phyloP scores from a whole-genome alignment of 1,284 basidiomycete genomes.

The Ganoderma meredithae region DNA sequence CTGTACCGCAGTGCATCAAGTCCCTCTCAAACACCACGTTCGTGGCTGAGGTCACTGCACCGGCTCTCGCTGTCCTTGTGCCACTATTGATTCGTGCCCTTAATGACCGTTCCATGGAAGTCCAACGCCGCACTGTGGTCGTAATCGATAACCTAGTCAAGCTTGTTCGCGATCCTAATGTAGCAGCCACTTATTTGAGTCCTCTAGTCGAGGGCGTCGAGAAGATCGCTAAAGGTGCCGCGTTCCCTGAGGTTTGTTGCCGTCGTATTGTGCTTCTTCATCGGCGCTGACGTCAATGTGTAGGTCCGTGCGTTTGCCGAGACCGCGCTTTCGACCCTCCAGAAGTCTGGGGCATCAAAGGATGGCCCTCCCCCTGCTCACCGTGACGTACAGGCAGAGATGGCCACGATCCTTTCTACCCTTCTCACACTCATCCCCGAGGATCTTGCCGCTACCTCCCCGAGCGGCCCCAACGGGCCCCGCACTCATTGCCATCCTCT shows the following conservation, averaged over 20 bases:
- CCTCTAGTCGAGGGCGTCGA: slow-evolving; percentile 92
- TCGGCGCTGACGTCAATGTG: slow-evolving; percentile 26
- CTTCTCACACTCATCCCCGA: slow-evolving; percentile 70
- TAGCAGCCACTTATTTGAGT: slow-evolving; percentile 91
- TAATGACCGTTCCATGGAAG: slow-evolving; percentile 97
- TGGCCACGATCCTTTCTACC: slow-evolving; percentile 58
- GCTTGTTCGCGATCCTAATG: slow-evolving; percentile 91
- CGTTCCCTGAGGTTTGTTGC: slow-evolving; percentile 88
- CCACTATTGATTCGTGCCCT: slow-evolving; percentile 92
- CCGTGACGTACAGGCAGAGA: slow-evolving; percentile 73
- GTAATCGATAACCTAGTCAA: slow-evolving; percentile 98
- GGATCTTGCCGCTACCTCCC: slow-evolving; percentile 53
- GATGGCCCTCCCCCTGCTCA: slow-evolving; percentile 67
- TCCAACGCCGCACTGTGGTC: slow-evolving; percentile 88
- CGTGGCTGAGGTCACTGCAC: slow-evolving; percentile 96
- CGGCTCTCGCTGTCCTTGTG: slow-evolving; percentile 95
- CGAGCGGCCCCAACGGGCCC: slow-evolving; percentile 54
- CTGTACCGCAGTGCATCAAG: slow-evolving; percentile 95
- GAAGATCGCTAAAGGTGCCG: slow-evolving; percentile 90
- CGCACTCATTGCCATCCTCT: slow-evolving; percentile 55
- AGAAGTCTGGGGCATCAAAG: slow-evolving; percentile 83
- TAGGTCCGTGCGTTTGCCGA: slow-evolving; percentile 91
- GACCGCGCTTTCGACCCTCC: slow-evolving; percentile 77
- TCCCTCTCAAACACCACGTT: slow-evolving; percentile 94
- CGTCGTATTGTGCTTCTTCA: slow-evolving; percentile 24